phyloP scores from a whole-genome alignment of 78 protist species.

The Dictyostelium brefeldianum region DNA sequence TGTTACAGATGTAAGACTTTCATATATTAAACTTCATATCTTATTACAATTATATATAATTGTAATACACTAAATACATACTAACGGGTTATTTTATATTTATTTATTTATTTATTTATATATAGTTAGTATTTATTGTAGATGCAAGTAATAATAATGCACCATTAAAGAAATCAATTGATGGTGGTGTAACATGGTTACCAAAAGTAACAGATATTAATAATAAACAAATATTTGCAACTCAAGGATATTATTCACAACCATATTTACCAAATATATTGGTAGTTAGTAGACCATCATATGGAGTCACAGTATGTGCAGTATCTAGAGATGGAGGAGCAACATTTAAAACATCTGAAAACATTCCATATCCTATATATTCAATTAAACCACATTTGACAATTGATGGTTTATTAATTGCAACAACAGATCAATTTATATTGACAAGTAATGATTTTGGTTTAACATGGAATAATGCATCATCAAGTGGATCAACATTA shows the following conservation, averaged over 20 bases:
- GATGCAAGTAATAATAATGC: not conserved
- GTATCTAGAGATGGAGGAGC: conserved; percentile 27
- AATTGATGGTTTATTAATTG: not conserved
- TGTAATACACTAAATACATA: no score
- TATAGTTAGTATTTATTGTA: not conserved
- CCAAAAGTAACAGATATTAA: not conserved
- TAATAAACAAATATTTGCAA: not conserved
- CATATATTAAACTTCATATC: no score
- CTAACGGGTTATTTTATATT: no score
- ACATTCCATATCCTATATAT: not conserved
- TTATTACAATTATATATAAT: no score
- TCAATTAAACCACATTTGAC: not conserved
- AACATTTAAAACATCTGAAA: not conserved
- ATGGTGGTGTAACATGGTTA: conserved; percentile 2
- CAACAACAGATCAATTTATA: not conserved
- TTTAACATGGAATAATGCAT: conserved; percentile 33
- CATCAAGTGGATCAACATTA: not conserved
- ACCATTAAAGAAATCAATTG: not conserved
- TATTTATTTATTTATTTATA: no score
- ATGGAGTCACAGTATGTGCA: not conserved
- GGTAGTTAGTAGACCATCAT: not conserved
- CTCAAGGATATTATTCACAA: not conserved
- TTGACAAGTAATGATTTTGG: conserved; percentile 58
- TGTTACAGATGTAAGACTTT: not conserved
- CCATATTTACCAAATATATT: not conserved